These are phyloP conservation scores for Tilletiopsis washingtonensis DNA, from an alignment of 1,284 basidiomycete genomes.

Conservation along the genomic window DNA sequence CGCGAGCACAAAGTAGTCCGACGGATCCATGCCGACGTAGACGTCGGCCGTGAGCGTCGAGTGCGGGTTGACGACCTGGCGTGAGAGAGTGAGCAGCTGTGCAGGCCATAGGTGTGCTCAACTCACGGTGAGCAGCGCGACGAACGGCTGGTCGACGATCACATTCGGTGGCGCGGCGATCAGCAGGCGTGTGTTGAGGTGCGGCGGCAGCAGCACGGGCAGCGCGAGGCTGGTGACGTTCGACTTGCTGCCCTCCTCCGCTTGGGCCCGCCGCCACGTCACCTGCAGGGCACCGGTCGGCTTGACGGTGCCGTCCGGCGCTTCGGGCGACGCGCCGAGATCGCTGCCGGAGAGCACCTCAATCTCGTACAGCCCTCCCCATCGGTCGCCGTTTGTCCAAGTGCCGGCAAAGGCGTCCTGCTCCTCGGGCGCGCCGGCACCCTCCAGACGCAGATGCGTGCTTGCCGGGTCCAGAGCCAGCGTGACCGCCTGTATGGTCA, in stretches of 20 bases:
- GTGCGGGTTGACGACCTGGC: conserved; percentile 2
- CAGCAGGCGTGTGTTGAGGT: conserved; percentile 4
- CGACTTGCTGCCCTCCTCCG: neutral
- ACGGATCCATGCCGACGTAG: neutral
- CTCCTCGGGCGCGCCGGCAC: neutral
- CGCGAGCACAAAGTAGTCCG: neutral
- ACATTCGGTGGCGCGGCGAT: conserved; percentile 5
- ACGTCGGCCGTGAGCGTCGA: neutral
- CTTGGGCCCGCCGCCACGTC: neutral
- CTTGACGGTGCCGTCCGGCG: neutral
- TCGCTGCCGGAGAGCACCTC: conserved; percentile 2
- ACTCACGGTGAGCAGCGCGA: conserved; percentile 1
- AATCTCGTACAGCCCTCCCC: conserved; percentile 6
- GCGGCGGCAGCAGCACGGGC: conserved; percentile 8
- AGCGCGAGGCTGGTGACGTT: conserved; percentile 3
- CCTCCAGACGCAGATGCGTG: neutral
- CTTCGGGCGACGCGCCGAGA: neutral
- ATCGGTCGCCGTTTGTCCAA: conserved; percentile 6
- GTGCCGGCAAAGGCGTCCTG: neutral
- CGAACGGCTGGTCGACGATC: conserved; percentile 1
- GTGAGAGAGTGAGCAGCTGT: neutral
- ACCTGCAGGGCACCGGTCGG: conserved; percentile 7
- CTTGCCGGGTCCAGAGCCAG: conserved; percentile 2
- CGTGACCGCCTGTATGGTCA: conserved; percentile 1
- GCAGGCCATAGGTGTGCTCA: neutral